Evolutionary conservation across 164 flowering plant species (phyloP), one percentile per base, ranked within the genome.

Genomic region (Platanus orientalis): DNA sequence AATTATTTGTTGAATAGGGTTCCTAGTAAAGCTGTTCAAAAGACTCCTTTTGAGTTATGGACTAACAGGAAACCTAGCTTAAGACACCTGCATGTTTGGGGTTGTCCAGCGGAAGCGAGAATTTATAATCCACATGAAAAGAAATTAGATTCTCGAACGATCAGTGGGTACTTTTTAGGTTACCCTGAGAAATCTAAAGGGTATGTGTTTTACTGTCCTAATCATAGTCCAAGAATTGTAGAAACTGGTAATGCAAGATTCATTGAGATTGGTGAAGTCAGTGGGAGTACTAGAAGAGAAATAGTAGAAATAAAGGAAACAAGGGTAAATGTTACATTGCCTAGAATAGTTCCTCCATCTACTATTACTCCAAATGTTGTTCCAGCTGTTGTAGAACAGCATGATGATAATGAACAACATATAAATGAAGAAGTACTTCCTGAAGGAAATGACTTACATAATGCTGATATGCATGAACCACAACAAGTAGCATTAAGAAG

Each of bases 1-100:
- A 7, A 19, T 5, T 55, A 28, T 29, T 13, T 55, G 2, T 9
- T 55, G 9, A 30, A 55, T 5, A 7, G 0, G 7, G 39, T 55
- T 28, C 40, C 39, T 51, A 30, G 55, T 52, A 62, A 62, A 47
- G 49, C 66, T 51, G 58, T 36, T 51, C 49, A 30, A 21, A 62
- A 51, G 32, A 52, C 66, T 3, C 66, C 66, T 51, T 62, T 62
- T 36, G 48, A 62, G 34, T 16, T 32, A n/a, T 62, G 57, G 58
- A 62, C 32, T 1, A 1, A 49, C 16, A 50, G 48, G 29, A 55
- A 55, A 28, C 39, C 58, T 13, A 56, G 23, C n/a, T n/a, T n/a
- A n/a, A n/a, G n/a, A n/a, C n/a, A n/a, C n/a, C n/a, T n/a, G n/a
- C n/a, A 29, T n/a, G n/a, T n/a, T n/a, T n/a, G n/a, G n/a, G n/a